Evolutionary conservation across 768 basidiomycete genomes (phyloP).

Genomic region (Mycena vitilis): DNA sequence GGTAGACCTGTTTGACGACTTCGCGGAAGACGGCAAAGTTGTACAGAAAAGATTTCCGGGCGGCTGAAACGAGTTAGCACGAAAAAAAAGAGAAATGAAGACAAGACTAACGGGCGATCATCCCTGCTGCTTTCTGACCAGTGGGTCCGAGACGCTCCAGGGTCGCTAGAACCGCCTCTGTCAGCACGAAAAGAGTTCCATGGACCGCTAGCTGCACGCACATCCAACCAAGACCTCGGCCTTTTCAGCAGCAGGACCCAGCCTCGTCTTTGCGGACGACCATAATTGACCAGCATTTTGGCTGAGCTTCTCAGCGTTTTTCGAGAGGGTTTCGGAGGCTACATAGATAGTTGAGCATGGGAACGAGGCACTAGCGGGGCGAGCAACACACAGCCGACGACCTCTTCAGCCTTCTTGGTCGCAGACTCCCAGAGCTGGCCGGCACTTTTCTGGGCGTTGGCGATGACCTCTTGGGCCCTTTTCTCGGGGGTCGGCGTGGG

Average conservation of each 20-base stretch:
- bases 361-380: not conserved
- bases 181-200: not conserved
- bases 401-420: constrained; percentile 59
- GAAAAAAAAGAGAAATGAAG: not conserved
- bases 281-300: constrained; percentile 35
- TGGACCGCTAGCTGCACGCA: constrained; percentile 41
- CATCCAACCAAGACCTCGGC: constrained; percentile 58
- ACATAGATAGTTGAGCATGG: not conserved
- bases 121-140: constrained; percentile 64
- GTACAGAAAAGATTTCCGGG: constrained; percentile 83
- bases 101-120: constrained; percentile 58
- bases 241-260: constrained; percentile 61
- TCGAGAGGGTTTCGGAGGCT: constrained; percentile 31
- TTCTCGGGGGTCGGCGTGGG: constrained; percentile 70
- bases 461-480: constrained; percentile 77
- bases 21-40: constrained; percentile 84
- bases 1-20: constrained; percentile 79
- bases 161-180: constrained; percentile 9
- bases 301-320: constrained; percentile 35
- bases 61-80: constrained; percentile 47
- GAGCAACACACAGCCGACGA: constrained; percentile 45
- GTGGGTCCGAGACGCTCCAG: constrained; percentile 52
- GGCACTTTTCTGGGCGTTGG: constrained; percentile 67
- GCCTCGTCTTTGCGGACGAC: constrained; percentile 37
- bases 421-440: constrained; percentile 64